Conservation (phyloP, 2,329 filamentous ascomycete species). For the Escovopsis sp. region DNA sequence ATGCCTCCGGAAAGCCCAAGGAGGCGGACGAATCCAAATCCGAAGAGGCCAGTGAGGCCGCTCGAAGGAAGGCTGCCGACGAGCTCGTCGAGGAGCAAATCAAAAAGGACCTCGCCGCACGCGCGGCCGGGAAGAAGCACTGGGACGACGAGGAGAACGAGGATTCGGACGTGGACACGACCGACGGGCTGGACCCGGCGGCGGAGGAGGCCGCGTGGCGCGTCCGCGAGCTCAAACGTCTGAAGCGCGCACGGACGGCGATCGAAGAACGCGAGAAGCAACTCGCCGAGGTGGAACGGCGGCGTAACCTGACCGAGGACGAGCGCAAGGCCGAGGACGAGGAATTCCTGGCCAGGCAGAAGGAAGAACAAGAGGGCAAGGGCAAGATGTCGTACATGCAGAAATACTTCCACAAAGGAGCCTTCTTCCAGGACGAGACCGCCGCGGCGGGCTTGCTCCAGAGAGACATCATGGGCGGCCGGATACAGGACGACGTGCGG, state of each 20-base stretch:
- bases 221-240: conserved; percentile 73
- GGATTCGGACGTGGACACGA: conserved; percentile 70
- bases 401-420: conserved; percentile 92
- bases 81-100: conserved; percentile 79
- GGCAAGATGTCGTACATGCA: conserved; percentile 86
- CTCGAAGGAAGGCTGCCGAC: conserved; percentile 55
- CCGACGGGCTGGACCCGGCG: conserved; percentile 71
- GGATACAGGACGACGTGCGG: conserved; percentile 67
- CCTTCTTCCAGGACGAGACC: conserved; percentile 79
- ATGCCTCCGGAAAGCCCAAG: conserved; percentile 9
- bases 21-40: conserved; percentile 12
- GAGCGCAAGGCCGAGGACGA: conserved; percentile 78
- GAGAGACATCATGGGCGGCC: conserved; percentile 72
- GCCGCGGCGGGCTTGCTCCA: conserved; percentile 60
- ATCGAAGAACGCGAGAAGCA: conserved; percentile 77
- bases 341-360: conserved; percentile 59
- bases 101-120: conserved; percentile 61
- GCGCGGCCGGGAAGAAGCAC: conserved; percentile 61
- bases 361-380: conserved; percentile 60
- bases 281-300: conserved; percentile 74
- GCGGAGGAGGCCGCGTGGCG: conserved; percentile 90
- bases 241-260: conserved; percentile 71
- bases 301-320: conserved; percentile 71
- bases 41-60: conserved; percentile 34
- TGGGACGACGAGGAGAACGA: conserved; percentile 70